Evolutionary conservation across 176 grass and related monocot species (phyloP), one percentile per base, ranked within the genome.

Genomic region (Miscanthus lutarioriparius): DNA sequence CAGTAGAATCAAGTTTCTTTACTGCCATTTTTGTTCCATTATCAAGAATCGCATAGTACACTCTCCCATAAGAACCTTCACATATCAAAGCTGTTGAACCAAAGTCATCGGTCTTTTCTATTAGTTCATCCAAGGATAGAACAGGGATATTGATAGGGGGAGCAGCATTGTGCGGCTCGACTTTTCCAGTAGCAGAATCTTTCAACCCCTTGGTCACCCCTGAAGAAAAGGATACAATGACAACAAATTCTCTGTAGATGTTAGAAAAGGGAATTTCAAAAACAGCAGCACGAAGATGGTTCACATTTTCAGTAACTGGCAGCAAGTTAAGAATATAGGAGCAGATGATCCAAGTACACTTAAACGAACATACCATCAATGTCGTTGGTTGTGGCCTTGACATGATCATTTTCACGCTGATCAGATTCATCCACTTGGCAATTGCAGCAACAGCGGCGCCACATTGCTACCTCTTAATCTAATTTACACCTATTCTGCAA

Each of bases 61-160:
- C 94, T 76, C 94, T 94, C 70, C 94, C 94, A 51, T 94, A 97
- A 76, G 94, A 97, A 11, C 94, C 94, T 90, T 97, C 94, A 3
- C 94, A 92, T 45, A 97, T 87, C 68, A 97, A 92, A 83, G 92
- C 28, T 17, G 85, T 91, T 14, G 88, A 87, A 23, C 90, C 92
- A 78, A 97, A 97, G 80, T 97, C 86, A 59, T 97, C 90, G 27
- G 95, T 97, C 67, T 94, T 92, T 85, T 94, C 84, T 72, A 91
- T 79, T 49, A 97, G 58, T 72, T 97, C 95, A 38, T 87, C 88
- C 82, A 97, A 90, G 40, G 90, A 80, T 70, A 97, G 36, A 88
- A 89, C 73, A 58, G 92, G 90, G 65, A 94, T 93, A 81, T 81
- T 69, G 26, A 89, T 92, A 38, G 82, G n/a, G 56, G 82, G 95